Base-by-base conservation (phyloP, 2,329 filamentous ascomycete genomes). In the Hypoxylon sp. region DNA sequence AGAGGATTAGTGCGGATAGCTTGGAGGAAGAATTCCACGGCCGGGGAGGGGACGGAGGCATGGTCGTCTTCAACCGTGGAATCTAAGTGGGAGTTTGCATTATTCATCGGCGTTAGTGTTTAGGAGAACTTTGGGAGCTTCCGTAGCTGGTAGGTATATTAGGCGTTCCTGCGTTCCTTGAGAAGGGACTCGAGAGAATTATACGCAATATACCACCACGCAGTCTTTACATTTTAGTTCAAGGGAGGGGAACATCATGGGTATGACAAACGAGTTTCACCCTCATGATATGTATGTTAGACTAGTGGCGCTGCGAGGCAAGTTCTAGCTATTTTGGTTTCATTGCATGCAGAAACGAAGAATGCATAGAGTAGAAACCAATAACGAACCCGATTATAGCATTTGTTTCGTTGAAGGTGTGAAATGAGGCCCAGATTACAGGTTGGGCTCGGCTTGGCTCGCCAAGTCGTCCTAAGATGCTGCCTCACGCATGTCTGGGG, bases 1-100 rank as follows among this genome's bases (percentile, higher is more conserved):
- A 99, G 84, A 88, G 89, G 70, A 92, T 98, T 46, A 88, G 86
- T 71, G 94, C 92, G 0, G 86, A 88, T 31, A 89, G 84, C 56
- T 82, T 99, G 63, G 96, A 98, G 85, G 85, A 91, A 70, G 93
- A 97, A 81, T 98, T 99, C 79, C 91, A 91, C 82, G 91, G 89
- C 6, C 88, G 88, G 63, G 95, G 94, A 33, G 95, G 95, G 0
- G 88, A 91, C 71, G 88, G 88, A 61, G 95, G 93, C 0, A 85
- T 94, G 84, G 92, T 99, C n/a, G 93, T 97, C 79, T 98, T 99
- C 82, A 98, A 99, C 81, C 89, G 96, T 77, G 96, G 96, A 11
- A 95, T 99, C 75, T 98, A 83, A 82, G 2, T 4, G 63, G 31
- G n/a, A n/a, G 25, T 22, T 11, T 55, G 50, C 40, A 30, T 64